phyloP scores from a whole-genome alignment of 202 grass and related monocot genomes.

The Cymbopogon flexuosus region DNA sequence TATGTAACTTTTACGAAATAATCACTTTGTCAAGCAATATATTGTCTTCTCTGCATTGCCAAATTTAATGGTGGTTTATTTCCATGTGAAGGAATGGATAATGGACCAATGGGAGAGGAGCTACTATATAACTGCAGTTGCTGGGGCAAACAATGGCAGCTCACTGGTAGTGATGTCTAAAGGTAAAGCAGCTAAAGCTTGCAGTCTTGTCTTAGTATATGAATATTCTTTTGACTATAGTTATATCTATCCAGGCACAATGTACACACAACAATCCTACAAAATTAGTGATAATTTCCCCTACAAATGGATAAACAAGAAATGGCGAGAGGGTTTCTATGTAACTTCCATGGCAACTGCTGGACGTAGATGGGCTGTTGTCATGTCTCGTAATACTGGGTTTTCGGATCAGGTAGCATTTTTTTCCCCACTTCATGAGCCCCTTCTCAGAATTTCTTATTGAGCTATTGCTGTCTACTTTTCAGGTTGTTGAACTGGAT shows the following conservation, averaged over 20 bases:
- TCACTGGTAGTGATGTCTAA: slow-evolving; percentile 96
- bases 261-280: slow-evolving; percentile 87
- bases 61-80: slow-evolving; percentile 31
- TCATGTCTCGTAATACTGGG: slow-evolving; percentile 93
- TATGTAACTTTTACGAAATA: slow-evolving; percentile 16
- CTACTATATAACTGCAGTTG: slow-evolving; percentile 89
- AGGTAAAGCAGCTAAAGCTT: slow-evolving; percentile 53
- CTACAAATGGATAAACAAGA: slow-evolving; percentile 99
- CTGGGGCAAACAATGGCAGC: slow-evolving; percentile 88
- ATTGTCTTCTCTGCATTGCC: slow-evolving; percentile 11
- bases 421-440: neutral
- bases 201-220: slow-evolving; percentile 8
- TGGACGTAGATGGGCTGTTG: slow-evolving; percentile 90
- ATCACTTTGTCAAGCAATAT: slow-evolving; percentile 12
- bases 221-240: slow-evolving; percentile 23
- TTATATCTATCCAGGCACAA: slow-evolving; percentile 52
- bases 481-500: slow-evolving; percentile 94
- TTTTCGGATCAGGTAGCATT: slow-evolving; percentile 79
- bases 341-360: slow-evolving; percentile 97
- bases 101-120: slow-evolving; percentile 99
- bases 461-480: slow-evolving; percentile 7
- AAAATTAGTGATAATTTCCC: slow-evolving; percentile 96
- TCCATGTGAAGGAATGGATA: slow-evolving; percentile 83
- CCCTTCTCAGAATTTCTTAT: neutral
- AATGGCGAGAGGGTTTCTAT: slow-evolving; percentile 93